Conservation (phyloP, 2,329 filamentous ascomycete species). For the Annulohypoxylon truncatum region DNA sequence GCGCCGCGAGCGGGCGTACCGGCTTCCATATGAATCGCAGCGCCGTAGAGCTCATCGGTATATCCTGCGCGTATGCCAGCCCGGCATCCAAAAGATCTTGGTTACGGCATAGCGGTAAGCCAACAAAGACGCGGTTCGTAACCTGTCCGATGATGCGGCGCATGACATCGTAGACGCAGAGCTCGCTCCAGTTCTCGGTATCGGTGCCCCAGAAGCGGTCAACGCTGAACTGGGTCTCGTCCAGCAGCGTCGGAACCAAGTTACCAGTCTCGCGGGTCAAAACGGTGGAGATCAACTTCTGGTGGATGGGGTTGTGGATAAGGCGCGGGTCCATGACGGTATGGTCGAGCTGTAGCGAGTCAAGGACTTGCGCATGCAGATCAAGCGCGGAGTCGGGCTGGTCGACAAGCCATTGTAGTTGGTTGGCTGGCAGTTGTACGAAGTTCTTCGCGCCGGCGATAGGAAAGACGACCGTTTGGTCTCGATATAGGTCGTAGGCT, state of each 20-base stretch:
- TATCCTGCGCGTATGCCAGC: conserved; percentile 44
- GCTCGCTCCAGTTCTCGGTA: conserved; percentile 23
- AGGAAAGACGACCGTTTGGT: conserved; percentile 47
- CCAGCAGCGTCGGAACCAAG: conserved; percentile 47
- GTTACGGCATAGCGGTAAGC: conserved; percentile 47
- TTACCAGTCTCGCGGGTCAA: conserved; percentile 50
- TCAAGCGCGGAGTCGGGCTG: conserved; percentile 47
- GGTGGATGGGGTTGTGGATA: conserved; percentile 42
- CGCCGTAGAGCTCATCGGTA: conserved; percentile 38
- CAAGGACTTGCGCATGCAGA: conserved; percentile 39
- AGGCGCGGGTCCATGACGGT: conserved; percentile 44
- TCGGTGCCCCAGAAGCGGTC: conserved; percentile 45
- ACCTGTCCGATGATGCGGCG: conserved; percentile 44
- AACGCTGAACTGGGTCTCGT: conserved; percentile 45
- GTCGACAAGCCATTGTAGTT: conserved; percentile 49
- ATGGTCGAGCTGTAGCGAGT: conserved; percentile 46
- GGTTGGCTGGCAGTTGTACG: conserved; percentile 46
- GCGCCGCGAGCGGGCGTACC: conserved; percentile 42
- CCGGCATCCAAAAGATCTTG: conserved; percentile 41
- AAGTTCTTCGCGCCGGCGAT: conserved; percentile 37
- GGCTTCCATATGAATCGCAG: conserved; percentile 41
- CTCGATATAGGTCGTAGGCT: conserved; percentile 43
- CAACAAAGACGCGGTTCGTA: conserved; percentile 51
- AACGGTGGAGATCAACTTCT: conserved; percentile 45
- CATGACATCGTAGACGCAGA: conserved; percentile 45